Percentiles rank a stretch among this genome's conserved stretches.
phyloP scores from a whole-genome alignment of 352 stramenopile species.

The Pythium rishiriense region DNA sequence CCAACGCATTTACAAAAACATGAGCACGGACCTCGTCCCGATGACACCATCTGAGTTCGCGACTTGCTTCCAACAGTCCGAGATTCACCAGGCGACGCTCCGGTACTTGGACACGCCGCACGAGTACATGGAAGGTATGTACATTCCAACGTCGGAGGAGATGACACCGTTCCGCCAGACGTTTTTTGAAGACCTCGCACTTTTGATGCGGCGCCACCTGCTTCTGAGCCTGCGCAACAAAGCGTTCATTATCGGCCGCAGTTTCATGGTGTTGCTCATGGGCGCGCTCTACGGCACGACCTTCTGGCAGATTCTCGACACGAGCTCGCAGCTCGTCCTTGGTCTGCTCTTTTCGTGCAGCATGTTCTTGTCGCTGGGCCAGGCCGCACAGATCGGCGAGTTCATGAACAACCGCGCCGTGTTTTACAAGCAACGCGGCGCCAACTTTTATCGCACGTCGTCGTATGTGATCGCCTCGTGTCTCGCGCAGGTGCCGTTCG shows the following conservation, averaged over 20 bases:
- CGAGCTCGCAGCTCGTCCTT: constrained; percentile 63
- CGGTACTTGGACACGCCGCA: constrained; percentile 38
- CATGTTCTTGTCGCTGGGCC: constrained; percentile 86
- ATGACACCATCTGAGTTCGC: constrained; percentile 43
- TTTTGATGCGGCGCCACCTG: constrained; percentile 62
- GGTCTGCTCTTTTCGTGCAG: constrained; percentile 87
- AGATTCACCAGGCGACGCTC: constrained; percentile 51
- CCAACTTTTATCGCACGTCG: constrained; percentile 86
- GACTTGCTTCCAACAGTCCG: constrained; percentile 47
- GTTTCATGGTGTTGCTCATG: constrained; percentile 66
- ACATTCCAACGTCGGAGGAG: constrained; percentile 20
- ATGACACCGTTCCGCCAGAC: constrained; percentile 45
- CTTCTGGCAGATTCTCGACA: constrained; percentile 62
- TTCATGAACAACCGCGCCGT: constrained; percentile 74
- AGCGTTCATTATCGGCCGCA: constrained; percentile 43
- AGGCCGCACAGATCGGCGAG: constrained; percentile 74
- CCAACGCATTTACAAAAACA: constrained; percentile 34
- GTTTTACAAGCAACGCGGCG: constrained; percentile 90
- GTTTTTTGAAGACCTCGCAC: constrained; percentile 44
- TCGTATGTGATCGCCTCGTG: constrained; percentile 75
- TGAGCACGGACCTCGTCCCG: constrained; percentile 18
- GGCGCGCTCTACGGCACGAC: constrained; percentile 61
- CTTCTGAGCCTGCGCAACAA: constrained; percentile 63
- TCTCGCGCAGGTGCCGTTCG: constrained; percentile 52
- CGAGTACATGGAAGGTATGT: not conserved